These are phyloP conservation scores for Moesziomyces antarcticus DNA, from an alignment of 1,284 basidiomycete genomes.

Conservation along the genomic window DNA sequence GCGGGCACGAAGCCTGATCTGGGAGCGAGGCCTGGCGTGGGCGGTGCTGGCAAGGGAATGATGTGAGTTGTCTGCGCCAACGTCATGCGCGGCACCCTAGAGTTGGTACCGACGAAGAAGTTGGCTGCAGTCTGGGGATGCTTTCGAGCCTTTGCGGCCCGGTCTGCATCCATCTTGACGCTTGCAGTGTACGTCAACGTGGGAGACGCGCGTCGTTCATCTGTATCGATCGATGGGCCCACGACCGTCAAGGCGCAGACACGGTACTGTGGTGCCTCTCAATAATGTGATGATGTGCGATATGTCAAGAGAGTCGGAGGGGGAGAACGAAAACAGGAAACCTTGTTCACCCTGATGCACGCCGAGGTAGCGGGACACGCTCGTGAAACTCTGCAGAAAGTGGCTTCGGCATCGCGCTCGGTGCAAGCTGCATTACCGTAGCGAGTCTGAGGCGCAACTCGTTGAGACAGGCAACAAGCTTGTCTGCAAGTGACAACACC, in stretches of 20 bases:
- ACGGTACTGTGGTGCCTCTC: no score
- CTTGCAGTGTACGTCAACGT: background rate
- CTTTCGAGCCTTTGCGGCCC: slow-evolving; percentile 31
- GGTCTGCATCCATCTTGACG: slow-evolving; percentile 20
- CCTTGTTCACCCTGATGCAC: no score
- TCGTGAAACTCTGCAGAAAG: no score
- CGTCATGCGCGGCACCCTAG: slow-evolving; percentile 40
- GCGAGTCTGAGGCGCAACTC: background rate
- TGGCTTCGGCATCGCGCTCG: background rate
- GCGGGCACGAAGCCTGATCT: slow-evolving; percentile 2
- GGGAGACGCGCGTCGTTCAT: slow-evolving; percentile 1
- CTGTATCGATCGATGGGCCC: background rate
- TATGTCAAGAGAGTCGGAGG: no score
- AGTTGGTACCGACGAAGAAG: slow-evolving; percentile 47
- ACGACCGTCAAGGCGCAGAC: no score
- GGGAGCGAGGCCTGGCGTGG: slow-evolving; percentile 6
- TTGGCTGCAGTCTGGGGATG: slow-evolving; percentile 43
- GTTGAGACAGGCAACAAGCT: background rate
- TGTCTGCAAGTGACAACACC: background rate
- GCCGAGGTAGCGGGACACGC: no score
- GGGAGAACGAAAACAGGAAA: no score
- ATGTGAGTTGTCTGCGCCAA: slow-evolving; percentile 34
- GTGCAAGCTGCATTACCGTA: background rate
- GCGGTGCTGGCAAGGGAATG: slow-evolving; percentile 15
- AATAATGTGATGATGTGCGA: no score